These are phyloP conservation scores for Arthrocladium fulminans DNA, from an alignment of 2,329 filamentous ascomycete genomes.

Conservation along the genomic window DNA sequence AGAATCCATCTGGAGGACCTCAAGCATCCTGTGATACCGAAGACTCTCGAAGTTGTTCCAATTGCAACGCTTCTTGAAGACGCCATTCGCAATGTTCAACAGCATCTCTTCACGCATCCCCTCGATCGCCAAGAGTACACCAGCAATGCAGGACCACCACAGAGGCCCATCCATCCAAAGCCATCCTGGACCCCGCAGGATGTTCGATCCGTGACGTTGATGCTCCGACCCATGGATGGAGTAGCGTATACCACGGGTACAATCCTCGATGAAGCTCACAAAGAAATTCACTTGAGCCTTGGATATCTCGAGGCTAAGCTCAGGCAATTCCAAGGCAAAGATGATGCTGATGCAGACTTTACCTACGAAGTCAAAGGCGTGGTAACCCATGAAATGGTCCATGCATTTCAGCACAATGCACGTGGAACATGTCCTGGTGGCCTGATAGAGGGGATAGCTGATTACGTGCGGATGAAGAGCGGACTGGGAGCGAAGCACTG, in stretches of 20 bases:
- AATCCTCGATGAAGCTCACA: conserved; percentile 74
- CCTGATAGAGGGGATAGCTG: conserved; percentile 81
- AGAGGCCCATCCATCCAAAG: conserved; percentile 11
- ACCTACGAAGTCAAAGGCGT: conserved; percentile 66
- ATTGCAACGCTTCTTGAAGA: conserved; percentile 52
- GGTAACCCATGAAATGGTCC: conserved; percentile 83
- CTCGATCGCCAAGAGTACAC: background rate
- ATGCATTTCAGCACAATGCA: conserved; percentile 81
- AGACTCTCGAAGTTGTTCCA: conserved; percentile 61
- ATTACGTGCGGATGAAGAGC: conserved; percentile 76
- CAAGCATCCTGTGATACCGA: conserved; percentile 47
- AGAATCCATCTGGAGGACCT: conserved; percentile 34
- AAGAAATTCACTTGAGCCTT: conserved; percentile 83
- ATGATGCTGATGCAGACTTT: conserved; percentile 15
- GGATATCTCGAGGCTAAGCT: conserved; percentile 54
- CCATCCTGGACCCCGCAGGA: conserved; percentile 39
- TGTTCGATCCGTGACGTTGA: conserved; percentile 75
- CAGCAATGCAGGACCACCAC: background rate
- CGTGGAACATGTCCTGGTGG: conserved; percentile 56
- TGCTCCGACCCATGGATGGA: conserved; percentile 69
- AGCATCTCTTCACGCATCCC: conserved; percentile 55
- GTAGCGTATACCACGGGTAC: conserved; percentile 82
- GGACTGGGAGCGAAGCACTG: conserved; percentile 74
- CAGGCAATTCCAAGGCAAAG: conserved; percentile 23
- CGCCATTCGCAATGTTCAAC: conserved; percentile 60